phyloP scores from a whole-genome alignment of 2,329 filamentous ascomycete genomes.

The Hirsutella thompsonii region DNA sequence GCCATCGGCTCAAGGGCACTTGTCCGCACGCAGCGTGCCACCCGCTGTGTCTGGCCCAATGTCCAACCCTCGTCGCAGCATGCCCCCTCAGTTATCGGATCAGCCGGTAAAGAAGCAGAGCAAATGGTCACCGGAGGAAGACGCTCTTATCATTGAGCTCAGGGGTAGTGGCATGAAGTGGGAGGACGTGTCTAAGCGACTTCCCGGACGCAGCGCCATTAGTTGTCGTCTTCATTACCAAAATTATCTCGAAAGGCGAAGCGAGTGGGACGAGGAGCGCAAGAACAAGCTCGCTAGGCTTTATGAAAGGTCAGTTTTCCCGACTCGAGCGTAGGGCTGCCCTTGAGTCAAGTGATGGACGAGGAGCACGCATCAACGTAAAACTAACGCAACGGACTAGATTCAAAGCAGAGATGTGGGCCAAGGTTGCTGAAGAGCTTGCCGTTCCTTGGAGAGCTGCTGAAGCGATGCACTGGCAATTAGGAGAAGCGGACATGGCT shows the following conservation, averaged over 20 bases:
- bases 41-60: conserved; percentile 20
- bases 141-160: conserved; percentile 85
- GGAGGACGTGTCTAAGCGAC: conserved; percentile 90
- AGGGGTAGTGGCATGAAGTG: conserved; percentile 91
- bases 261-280: conserved; percentile 93
- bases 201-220: conserved; percentile 85
- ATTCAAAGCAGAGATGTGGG: conserved; percentile 98
- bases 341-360: too few species aligned
- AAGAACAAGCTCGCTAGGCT: conserved; percentile 93
- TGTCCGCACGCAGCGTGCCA: conserved; percentile 11
- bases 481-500: conserved; percentile 90
- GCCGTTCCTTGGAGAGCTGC: conserved; percentile 88
- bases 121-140: conserved; percentile 92
- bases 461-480: conserved; percentile 96
- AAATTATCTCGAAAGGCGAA: conserved; percentile 87
- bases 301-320: conserved; percentile 66
- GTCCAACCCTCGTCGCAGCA: conserved; percentile 18
- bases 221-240: conserved; percentile 93
- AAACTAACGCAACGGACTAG: conserved; percentile 31
- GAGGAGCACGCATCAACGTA: too few species aligned
- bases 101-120: conserved; percentile 86
- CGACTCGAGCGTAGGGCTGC: neutral
- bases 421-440: conserved; percentile 90
- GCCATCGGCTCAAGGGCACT: conserved; percentile 9
- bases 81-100: conserved; percentile 37